Percentiles rank a stretch among this genome's conserved stretches.
Evolutionary conservation across 2,329 filamentous ascomycete genomes (phyloP).

Genomic region (Alternaria gaisen): DNA sequence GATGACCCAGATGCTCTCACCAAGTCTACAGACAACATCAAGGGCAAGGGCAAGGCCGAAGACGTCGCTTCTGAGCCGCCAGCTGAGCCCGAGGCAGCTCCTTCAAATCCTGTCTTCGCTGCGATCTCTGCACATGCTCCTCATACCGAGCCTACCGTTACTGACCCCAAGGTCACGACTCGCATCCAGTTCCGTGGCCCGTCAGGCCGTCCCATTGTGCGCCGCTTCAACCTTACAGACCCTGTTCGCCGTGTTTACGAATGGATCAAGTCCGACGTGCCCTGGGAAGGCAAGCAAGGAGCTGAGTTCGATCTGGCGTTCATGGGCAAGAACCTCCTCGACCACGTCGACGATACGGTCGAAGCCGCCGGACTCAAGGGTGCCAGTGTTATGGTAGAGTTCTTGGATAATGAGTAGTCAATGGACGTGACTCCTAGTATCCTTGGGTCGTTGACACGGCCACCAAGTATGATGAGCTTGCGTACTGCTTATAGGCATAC

Average conservation of each 20-base stretch:
- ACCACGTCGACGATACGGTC: constrained; percentile 76
- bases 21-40: constrained; percentile 67
- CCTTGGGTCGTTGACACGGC: not conserved
- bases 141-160: constrained; percentile 78
- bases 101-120: constrained; percentile 64
- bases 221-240: constrained; percentile 81
- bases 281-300: constrained; percentile 81
- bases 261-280: constrained; percentile 86
- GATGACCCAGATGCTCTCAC: constrained; percentile 90
- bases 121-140: constrained; percentile 75
- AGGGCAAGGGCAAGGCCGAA: constrained; percentile 56
- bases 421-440: not conserved
- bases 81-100: constrained; percentile 21
- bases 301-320: constrained; percentile 86
- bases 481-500: not conserved
- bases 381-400: constrained; percentile 95
- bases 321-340: constrained; percentile 87
- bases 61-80: constrained; percentile 24
- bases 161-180: constrained; percentile 74
- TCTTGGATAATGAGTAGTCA: constrained; percentile 52
- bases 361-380: constrained; percentile 87
- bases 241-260: constrained; percentile 87
- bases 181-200: constrained; percentile 83
- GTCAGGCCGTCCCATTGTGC: constrained; percentile 83
- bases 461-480: not conserved